phyloP scores from a whole-genome alignment of 2,329 filamentous ascomycete species.

The Cladosporium oxysporum region DNA sequence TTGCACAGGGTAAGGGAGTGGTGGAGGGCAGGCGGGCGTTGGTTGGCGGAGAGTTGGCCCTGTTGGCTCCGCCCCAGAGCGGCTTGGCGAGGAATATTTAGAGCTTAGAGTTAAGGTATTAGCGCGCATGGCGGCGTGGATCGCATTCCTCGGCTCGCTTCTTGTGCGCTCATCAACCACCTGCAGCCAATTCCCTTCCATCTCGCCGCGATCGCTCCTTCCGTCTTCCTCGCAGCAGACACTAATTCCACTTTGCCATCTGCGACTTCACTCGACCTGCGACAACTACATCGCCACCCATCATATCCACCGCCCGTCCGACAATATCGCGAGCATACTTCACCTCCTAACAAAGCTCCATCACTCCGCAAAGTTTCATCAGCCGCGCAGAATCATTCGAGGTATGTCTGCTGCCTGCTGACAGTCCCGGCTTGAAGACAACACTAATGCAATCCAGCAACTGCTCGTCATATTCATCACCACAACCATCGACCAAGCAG shows the following conservation, averaged over 20 bases:
- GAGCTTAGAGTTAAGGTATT: slow-evolving; percentile 14
- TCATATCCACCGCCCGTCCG: background rate
- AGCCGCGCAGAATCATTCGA: slow-evolving; percentile 2
- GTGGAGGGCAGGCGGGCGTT: slow-evolving; percentile 7
- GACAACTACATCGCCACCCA: background rate
- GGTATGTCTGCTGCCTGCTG: slow-evolving; percentile 12
- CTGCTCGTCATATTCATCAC: background rate
- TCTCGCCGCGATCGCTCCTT: slow-evolving; percentile 13
- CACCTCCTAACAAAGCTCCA: background rate
- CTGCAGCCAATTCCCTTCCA: slow-evolving; percentile 4
- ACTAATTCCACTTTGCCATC: background rate
- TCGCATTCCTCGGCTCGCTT: slow-evolving; percentile 20
- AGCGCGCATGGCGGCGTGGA: slow-evolving; percentile 20
- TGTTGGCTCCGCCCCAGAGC: background rate
- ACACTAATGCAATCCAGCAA: background rate
- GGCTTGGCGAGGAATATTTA: background rate
- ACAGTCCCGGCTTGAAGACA: background rate
- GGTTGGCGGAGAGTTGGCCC: slow-evolving; percentile 6
- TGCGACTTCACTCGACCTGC: background rate
- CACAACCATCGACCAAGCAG: background rate
- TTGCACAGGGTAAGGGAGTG: background rate
- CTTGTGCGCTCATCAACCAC: slow-evolving; percentile 18
- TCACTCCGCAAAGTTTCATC: background rate
- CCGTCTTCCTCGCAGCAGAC: background rate
- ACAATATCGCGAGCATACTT: background rate